Evolutionary conservation across 306 rosid species (phyloP).

Genomic region (Citrullus amarus): DNA sequence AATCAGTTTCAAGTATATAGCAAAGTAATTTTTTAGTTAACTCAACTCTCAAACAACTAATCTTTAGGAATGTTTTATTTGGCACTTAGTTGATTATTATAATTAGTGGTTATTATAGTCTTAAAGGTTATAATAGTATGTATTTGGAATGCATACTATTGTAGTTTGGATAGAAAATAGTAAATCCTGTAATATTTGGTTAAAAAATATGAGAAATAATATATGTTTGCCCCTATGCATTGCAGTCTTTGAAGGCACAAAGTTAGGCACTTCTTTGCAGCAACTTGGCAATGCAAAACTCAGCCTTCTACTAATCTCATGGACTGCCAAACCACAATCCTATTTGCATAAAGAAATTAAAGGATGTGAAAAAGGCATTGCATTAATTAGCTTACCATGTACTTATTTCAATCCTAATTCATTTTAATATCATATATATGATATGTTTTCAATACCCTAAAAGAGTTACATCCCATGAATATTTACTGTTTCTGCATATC

Average conservation of each 20-base stretch:
- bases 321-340: not conserved
- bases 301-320: not conserved
- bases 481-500: not conserved
- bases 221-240: not conserved
- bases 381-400: not conserved
- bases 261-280: not conserved
- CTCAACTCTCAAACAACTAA: too few relatives aligned
- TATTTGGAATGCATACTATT: too few relatives aligned
- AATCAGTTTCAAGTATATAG: too few relatives aligned
- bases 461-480: not conserved
- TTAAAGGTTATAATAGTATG: too few relatives aligned
- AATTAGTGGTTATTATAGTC: too few relatives aligned
- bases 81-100: too few relatives aligned
- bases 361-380: not conserved
- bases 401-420: not conserved
- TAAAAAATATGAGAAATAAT: not conserved
- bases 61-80: too few relatives aligned
- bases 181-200: not conserved
- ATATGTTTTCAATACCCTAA: not conserved
- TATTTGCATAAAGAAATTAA: not conserved
- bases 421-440: not conserved
- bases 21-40: too few relatives aligned
- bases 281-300: not conserved
- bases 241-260: slow-evolving; percentile 7
- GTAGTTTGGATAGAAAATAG: too few relatives aligned